Base-by-base conservation (phyloP, 2,329 filamentous ascomycete genomes). In the Scedosporium apiospermum region DNA sequence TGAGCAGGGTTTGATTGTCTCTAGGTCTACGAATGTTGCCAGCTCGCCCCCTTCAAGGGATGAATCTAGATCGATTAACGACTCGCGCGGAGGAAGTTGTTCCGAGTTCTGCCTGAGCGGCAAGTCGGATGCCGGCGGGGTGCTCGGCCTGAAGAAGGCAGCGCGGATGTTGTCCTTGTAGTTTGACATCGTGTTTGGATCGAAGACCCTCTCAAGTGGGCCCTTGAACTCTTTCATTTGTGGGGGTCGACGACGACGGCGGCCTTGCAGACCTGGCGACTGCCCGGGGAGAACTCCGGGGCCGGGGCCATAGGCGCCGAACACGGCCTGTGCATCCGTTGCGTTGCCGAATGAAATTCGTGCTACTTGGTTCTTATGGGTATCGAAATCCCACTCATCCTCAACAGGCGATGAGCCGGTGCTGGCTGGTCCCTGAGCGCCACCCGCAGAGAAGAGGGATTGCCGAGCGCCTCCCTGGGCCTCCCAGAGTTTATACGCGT, bases 401-500 rank as follows among this genome's bases (percentile, higher is more conserved):
- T 80, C 79, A 1, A 75, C 75, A 1, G 76, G 76, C 2, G 78
- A 75, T 1, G 73, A 72, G 18, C 78, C n/a, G n/a, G n/a, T n/a
- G n/a, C n/a, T n/a, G n/a, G n/a, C n/a, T n/a, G n/a, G n/a, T n/a
- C n/a, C n/a, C 65, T 85, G 82, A 2, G 61, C 53, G 64, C 85
- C 86, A 27, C 82, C 82, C 2, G 78, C 73, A 6, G 80, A 79
- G 65, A 88, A 88, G 1, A 88, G 76, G n/a, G 86, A 88, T 65
- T 82, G 83, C 57, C 90, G 82, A 66, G 83, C 84, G 34, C 89
- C 89, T 23, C 90, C 90, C 67, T 85, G 82, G 6, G 86, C 82
- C 71, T 93, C 89, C 90, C 90, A 93, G 18, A 87, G 70, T 69
- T 86, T 88, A 74, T 89, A 93, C 7, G 84, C 86, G 66, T 85